Evolutionary conservation across 148 eudicot species (phyloP).

Genomic region (Polygonum maritimum): DNA sequence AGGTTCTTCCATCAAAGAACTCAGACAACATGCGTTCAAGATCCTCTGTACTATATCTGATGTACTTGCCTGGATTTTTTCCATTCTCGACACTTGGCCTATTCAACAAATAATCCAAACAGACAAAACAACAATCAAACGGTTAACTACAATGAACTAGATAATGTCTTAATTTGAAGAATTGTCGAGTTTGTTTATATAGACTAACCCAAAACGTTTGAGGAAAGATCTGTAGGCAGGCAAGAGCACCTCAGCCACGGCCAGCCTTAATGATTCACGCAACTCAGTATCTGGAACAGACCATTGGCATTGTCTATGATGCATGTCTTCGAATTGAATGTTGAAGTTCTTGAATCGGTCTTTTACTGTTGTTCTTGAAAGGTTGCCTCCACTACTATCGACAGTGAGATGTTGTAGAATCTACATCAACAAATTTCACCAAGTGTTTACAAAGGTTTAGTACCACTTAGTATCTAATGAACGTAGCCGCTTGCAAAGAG

Average conservation of each 20-base stretch:
- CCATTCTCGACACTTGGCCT: constrained; percentile 81
- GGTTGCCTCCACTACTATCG: constrained; percentile 20
- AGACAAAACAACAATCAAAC: background rate
- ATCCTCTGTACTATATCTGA: constrained; percentile 72
- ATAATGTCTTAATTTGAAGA: no score
- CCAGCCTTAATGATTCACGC: constrained; percentile 86
- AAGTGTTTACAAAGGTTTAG: background rate
- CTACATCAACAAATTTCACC: constrained; percentile 26
- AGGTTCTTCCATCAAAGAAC: constrained; percentile 86
- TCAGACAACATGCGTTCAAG: constrained; percentile 91
- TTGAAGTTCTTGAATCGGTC: constrained; percentile 84
- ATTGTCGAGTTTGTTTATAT: no score
- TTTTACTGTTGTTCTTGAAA: constrained; percentile 67
- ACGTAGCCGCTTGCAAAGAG: no score
- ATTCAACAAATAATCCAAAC: background rate
- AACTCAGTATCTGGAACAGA: constrained; percentile 93
- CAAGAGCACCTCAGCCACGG: constrained; percentile 92
- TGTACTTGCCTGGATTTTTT: constrained; percentile 82
- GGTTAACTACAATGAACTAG: no score
- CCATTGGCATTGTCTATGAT: constrained; percentile 95
- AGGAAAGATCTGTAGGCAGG: constrained; percentile 76
- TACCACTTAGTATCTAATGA: no score
- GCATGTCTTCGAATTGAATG: constrained; percentile 81
- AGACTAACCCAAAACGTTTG: constrained; percentile 61
- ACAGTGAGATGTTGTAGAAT: constrained; percentile 68